These are phyloP conservation scores for Ophiostoma angusticollis DNA, from an alignment of 2,329 filamentous ascomycete species.

Conservation along the genomic window DNA sequence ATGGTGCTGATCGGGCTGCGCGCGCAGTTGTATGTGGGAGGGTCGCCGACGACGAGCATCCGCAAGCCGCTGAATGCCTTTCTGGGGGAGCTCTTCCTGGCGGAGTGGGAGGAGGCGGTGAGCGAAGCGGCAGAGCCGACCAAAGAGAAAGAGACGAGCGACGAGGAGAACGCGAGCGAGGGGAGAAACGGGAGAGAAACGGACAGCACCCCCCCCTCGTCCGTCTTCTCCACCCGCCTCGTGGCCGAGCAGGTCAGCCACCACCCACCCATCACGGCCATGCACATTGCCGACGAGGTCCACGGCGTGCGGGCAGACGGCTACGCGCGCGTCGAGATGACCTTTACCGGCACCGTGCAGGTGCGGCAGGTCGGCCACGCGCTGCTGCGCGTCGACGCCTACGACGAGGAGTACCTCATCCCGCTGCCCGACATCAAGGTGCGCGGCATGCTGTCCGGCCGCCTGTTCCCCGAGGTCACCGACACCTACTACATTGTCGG, in stretches of 20 bases:
- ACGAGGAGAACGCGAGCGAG: constrained; percentile 2
- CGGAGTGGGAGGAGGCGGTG: constrained; percentile 20
- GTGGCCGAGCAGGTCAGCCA: constrained; percentile 39
- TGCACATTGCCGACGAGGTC: constrained; percentile 30
- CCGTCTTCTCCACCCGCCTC: constrained; percentile 16
- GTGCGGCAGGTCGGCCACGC: constrained; percentile 39
- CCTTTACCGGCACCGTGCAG: constrained; percentile 35
- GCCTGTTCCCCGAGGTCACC: constrained; percentile 35
- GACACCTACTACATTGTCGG: constrained; percentile 33
- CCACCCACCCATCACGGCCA: constrained; percentile 40
- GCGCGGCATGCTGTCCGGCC: constrained; percentile 32
- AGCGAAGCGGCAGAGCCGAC: background rate
- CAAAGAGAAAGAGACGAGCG: constrained; percentile 14
- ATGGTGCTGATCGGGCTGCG: constrained; percentile 34
- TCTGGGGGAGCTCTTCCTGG: constrained; percentile 37
- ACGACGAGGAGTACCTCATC: constrained; percentile 35
- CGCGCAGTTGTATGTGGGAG: constrained; percentile 34
- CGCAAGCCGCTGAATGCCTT: constrained; percentile 43
- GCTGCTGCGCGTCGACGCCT: constrained; percentile 34
- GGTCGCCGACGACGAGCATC: constrained; percentile 32
- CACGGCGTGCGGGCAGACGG: constrained; percentile 35
- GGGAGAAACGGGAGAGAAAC: background rate
- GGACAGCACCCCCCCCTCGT: constrained; percentile 1
- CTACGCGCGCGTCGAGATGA: constrained; percentile 39
- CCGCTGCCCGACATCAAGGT: constrained; percentile 36